Base-by-base conservation (phyloP, 495 filamentous ascomycete species). In the Podospora anserina region DNA sequence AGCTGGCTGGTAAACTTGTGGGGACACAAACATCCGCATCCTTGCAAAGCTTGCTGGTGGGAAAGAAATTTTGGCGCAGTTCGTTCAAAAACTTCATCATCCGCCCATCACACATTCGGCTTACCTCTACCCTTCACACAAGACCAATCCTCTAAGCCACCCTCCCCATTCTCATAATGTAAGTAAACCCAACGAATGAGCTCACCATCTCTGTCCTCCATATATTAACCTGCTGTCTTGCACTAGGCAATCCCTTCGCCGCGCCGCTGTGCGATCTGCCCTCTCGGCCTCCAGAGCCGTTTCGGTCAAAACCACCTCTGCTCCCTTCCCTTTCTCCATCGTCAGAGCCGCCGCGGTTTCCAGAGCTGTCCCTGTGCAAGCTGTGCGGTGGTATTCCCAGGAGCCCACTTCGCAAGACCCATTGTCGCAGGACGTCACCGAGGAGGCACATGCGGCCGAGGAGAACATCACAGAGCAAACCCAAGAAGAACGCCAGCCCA, bases 211-310 rank as follows among this genome's bases (percentile, higher is more conserved):
- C 3, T 26, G 7, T 3, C 19, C 53, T 39, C 4, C 5, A 44
- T 2, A 39, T 11, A 57, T 28, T 70, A 61, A 70, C 23, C 9
- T 34, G 39, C 39, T 34, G 39, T 16, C 5, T 61, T 7, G 15
- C 3, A 3, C 53, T 66, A 88, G 85, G 86, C 82, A 84, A 78
- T 79, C 81, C 66, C 71, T 89, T 70, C 86, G 87, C 66, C 84
- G 85, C 71, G 83, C 83, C 61, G 84, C 86, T 71, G 78, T 85
- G 60, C 83, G 88, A 66, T 84, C 88, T 32, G 78, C 86, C 69
- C 78, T 84, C 56, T 79, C 86, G 57, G 78, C 82, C 13, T 79
- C 86, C 27, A 75, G 79, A 44, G 75, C 81, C 27, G 72, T 82
- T 53, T 66, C 85, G 63, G 71, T 77, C 18, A 81, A 81, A 68